Evolutionary conservation across 2,329 filamentous ascomycete species (phyloP), one percentile per base, ranked within the genome.

Genomic region (Ustulina deusta): DNA sequence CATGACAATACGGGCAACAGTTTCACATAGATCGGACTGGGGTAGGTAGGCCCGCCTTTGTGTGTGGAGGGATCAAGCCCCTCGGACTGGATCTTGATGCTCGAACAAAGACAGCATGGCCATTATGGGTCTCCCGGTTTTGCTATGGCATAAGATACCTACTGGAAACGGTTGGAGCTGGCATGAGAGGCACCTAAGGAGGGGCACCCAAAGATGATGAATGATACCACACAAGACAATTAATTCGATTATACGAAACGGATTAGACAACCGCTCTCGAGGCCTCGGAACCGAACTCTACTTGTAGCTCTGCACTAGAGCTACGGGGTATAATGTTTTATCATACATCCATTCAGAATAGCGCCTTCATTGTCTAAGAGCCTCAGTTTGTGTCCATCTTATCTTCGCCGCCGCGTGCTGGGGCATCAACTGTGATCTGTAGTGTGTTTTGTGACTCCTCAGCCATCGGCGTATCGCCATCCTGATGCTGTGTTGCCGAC

Each of bases 331-430:
- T 76, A 72, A 74, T 32, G 29, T 52, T 59, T 71, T 66, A 65
- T 73, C 42, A 54, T 70, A 63, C 67, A 69, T n/a, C 29, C 15
- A 56, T 34, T 6, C 54, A 20, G 20, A 32, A 48, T n/a, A 29
- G 13, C 25, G 9, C 17, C 49, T n/a, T 38, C 25, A 15, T 44
- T 42, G 13, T 49, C 13, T 22, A 22, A 38, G 13, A 11, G 15
- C 55, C 29, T 61, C 68, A 72, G 27, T 80, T 85, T 73, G 82
- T 92, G 81, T 93, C 91, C 91, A 93, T 93, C 74, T 83, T 71
- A 61, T 72, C 86, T 71, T 91, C 89, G 7, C 80, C 89, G 13
- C 80, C 77, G 42, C 77, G 81, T 48, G 82, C 81, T 29, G 84
- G 82, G 25, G 82, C 81, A 66, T 88, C 84, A 56, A 89, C 80